Evolutionary conservation across 83 land plant species (phyloP).

Genomic region (Thuja plicata): DNA sequence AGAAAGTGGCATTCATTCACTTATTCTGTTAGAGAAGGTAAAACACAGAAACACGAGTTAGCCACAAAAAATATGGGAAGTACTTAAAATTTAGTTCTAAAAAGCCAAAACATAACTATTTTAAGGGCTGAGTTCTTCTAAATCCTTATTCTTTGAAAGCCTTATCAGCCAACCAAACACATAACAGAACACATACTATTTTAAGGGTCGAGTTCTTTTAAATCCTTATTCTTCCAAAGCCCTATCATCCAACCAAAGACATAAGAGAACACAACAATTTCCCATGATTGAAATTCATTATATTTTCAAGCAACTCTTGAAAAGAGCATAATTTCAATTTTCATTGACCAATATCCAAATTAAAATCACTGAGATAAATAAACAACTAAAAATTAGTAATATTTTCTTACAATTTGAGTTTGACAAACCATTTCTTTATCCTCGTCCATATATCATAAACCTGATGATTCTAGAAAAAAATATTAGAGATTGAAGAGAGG

Average conservation of each 20-base stretch:
- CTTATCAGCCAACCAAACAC: no score
- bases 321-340: background rate
- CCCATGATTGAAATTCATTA: background rate
- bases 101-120: background rate
- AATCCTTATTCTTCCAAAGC: background rate
- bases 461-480: background rate
- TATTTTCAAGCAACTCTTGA: background rate
- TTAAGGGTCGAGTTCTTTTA: no score
- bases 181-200: no score
- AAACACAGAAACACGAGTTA: background rate
- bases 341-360: background rate
- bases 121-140: background rate
- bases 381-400: background rate
- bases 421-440: background rate
- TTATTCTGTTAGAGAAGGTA: background rate
- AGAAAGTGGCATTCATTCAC: background rate
- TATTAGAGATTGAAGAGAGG: background rate
- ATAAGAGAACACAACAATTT: no score
- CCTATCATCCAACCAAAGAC: background rate
- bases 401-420: background rate
- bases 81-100: background rate
- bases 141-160: no score
- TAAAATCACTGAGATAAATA: background rate
- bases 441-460: background rate
- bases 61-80: background rate